These are phyloP conservation scores for Bipolaris victoriae DNA, from an alignment of 2,329 filamentous ascomycete species.

Conservation along the genomic window DNA sequence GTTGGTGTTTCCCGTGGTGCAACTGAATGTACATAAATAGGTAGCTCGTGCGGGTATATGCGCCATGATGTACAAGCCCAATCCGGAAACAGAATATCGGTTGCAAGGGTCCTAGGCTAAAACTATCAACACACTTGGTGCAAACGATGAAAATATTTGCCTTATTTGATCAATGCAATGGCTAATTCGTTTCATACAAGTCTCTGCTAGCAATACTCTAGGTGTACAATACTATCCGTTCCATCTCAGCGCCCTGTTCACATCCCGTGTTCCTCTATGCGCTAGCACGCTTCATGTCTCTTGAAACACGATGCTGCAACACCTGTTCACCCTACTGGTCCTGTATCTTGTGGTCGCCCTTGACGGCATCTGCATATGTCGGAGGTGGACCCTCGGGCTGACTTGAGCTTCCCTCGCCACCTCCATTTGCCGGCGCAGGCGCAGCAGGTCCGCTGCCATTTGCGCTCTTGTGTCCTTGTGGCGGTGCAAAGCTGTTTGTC, in stretches of 20 bases:
- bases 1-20: too few species aligned
- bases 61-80: background rate
- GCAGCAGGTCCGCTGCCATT: slow-evolving; percentile 20
- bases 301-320: background rate
- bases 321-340: slow-evolving; percentile 23
- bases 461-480: slow-evolving; percentile 27
- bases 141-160: background rate
- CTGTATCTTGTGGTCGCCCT: slow-evolving; percentile 90
- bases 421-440: slow-evolving; percentile 20
- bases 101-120: background rate
- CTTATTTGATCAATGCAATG: background rate
- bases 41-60: background rate
- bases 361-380: slow-evolving; percentile 87
- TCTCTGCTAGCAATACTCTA: background rate
- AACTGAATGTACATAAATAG: background rate
- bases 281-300: background rate
- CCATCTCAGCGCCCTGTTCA: slow-evolving; percentile 5
- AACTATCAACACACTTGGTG: background rate
- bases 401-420: slow-evolving; percentile 37
- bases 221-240: background rate
- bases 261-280: background rate
- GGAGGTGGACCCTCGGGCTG: slow-evolving; percentile 66
- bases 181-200: background rate
- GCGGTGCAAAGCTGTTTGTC: slow-evolving; percentile 38
- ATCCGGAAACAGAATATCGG: background rate